Conservation (phyloP, 2,329 filamentous ascomycete species). For the Clonostachys byssicola region DNA sequence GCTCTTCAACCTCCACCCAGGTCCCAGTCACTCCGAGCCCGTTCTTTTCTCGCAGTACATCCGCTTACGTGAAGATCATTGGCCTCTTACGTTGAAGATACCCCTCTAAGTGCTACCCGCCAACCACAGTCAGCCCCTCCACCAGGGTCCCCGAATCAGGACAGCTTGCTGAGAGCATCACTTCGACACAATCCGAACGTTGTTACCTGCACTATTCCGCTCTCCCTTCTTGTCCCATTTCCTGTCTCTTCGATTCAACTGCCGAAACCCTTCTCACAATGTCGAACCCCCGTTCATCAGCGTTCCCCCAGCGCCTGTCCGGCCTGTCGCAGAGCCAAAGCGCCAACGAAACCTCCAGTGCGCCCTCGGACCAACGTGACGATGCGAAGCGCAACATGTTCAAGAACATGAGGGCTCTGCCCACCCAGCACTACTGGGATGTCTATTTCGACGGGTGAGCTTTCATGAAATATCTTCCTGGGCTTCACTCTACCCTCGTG, state of each 20-base stretch:
- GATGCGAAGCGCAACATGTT: conserved; percentile 82
- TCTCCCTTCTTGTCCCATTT: neutral
- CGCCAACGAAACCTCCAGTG: conserved; percentile 46
- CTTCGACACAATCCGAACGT: neutral
- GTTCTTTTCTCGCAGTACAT: no score
- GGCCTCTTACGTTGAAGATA: no score
- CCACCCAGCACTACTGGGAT: conserved; percentile 77
- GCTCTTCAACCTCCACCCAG: no score
- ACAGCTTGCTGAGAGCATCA: neutral
- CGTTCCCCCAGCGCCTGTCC: conserved; percentile 59
- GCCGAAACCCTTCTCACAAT: neutral
- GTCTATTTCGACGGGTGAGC: conserved; percentile 62
- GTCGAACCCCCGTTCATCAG: neutral
- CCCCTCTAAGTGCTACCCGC: no score
- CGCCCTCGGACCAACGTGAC: conserved; percentile 61
- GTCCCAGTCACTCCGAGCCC: no score
- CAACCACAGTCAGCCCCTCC: no score
- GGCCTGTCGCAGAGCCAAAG: conserved; percentile 55
- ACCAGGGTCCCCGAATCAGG: no score
- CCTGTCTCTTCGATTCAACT: neutral
- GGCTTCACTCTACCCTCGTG: neutral
- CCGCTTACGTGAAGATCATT: no score
- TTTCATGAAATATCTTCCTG: neutral
- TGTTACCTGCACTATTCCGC: neutral
- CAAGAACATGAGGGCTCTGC: conserved; percentile 66